These are phyloP conservation scores for Lodderomyces theae DNA, from an alignment of 1,139 yeast genomes.

Conservation along the genomic window DNA sequence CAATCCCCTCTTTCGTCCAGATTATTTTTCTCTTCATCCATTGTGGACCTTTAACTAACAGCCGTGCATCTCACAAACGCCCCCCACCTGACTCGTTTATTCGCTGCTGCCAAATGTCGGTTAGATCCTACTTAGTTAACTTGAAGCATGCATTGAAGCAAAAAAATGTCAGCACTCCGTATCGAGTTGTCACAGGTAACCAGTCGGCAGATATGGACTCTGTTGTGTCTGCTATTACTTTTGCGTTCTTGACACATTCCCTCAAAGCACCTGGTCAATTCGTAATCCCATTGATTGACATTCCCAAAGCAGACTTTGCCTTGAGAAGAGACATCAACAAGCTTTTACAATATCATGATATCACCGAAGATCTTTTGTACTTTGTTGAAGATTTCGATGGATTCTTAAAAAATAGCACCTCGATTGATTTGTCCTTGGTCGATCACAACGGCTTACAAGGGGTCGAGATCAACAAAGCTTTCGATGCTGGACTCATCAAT, in stretches of 20 bases:
- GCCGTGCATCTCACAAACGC: too few species aligned
- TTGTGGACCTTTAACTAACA: too few species aligned
- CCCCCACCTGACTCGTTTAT: too few species aligned
- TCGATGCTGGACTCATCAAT: constrained; percentile 21
- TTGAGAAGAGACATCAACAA: constrained; percentile 69
- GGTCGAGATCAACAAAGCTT: constrained; percentile 25
- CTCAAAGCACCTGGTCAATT: constrained; percentile 16
- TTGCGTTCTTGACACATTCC: constrained; percentile 52
- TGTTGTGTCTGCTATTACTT: constrained; percentile 68
- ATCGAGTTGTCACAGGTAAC: constrained; percentile 71
- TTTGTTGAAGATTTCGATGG: constrained; percentile 62
- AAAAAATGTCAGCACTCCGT: constrained; percentile 17
- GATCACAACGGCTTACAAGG: constrained; percentile 81
- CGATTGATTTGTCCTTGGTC: constrained; percentile 40
- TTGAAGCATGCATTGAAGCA: constrained; percentile 20
- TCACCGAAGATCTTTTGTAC: constrained; percentile 50
- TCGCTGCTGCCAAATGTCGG: too few species aligned
- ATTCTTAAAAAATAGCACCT: constrained; percentile 16
- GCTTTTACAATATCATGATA: constrained; percentile 46
- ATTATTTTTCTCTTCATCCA: too few species aligned
- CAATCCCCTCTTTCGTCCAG: too few species aligned
- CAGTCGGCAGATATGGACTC: constrained; percentile 88
- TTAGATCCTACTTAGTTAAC: constrained; percentile 22
- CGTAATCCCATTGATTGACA: constrained; percentile 68
- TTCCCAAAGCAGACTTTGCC: constrained; percentile 60